Evolutionary conservation across 1,284 basidiomycete species (phyloP), one percentile per base, ranked within the genome.

Genomic region (Naganishia sp.): DNA sequence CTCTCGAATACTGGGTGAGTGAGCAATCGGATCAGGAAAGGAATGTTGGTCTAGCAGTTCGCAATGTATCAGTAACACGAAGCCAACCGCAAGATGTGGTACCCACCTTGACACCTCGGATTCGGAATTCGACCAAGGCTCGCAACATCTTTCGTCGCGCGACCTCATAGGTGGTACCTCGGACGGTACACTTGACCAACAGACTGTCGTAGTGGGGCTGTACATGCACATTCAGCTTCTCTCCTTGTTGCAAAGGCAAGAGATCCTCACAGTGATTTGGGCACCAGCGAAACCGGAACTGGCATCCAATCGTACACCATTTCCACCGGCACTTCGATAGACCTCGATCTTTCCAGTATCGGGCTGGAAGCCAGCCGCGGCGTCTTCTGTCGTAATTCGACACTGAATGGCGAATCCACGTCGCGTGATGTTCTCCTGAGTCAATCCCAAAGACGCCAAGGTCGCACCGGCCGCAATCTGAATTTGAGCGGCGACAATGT

Each of bases 261-360:
- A 10, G 55, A 36, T n/a, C 74, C 86, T 71, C 74, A 90, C 89
- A 55, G 96, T 99, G 80, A 99, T 99, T 82, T 99, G 96, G 52
- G 96, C 96, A 68, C 96, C 96, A 66, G 96, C 96, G 74, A 98
- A 99, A 73, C 96, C 96, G 70, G 94, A 98, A 78, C 89, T 90
- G 31, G 96, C 92, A 77, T 99, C 96, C 66, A 99, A 85, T 79
- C 96, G 90, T 61, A 99, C 94, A 79, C 96, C 96, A 78, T 98
- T 99, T 70, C 96, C 96, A 81, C 96, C 96, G 50, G 96, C 95
- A 74, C 92, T 94, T 70, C 95, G 89, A 82, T 99, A 99, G 43
- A 99, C 96, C 77, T 99, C 95, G 73, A 99, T 99, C 81, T 98
- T 97, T 71, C 96, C 96, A 2, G 93, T 98, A 80, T 99, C 96